Percentiles rank a stretch among this genome's conserved stretches.
phyloP scores from a whole-genome alignment of 768 basidiomycete genomes.

The Rhodocollybia butyracea region DNA sequence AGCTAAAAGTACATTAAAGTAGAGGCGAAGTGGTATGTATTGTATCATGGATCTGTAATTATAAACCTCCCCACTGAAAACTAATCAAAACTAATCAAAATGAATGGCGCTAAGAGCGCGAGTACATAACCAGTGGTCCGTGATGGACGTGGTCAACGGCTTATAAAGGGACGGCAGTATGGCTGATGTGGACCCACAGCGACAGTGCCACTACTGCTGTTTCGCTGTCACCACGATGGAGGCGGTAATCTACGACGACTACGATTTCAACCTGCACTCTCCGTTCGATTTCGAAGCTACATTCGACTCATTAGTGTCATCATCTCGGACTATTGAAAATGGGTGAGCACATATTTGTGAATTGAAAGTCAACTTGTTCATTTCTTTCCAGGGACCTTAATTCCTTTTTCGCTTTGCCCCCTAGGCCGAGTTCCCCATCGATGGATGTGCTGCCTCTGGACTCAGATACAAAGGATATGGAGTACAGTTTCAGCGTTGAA shows the following conservation, averaged over 20 bases:
- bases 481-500: neutral
- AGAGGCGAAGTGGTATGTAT: neutral
- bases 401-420: neutral
- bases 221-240: neutral
- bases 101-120: too few relatives aligned
- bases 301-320: neutral
- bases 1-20: constrained; percentile 1
- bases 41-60: neutral
- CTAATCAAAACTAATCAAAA: too few relatives aligned
- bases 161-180: too few relatives aligned
- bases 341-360: neutral
- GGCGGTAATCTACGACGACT: neutral
- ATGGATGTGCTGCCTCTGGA: neutral
- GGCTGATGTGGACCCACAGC: neutral
- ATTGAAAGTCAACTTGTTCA: neutral
- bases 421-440: neutral
- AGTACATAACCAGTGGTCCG: too few relatives aligned
- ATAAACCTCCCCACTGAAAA: neutral
- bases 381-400: neutral
- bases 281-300: neutral
- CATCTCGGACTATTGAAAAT: neutral
- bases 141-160: too few relatives aligned
- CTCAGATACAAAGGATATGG: neutral
- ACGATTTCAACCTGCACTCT: neutral
- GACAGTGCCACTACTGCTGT: neutral